Evolutionary conservation across 2,329 filamentous ascomycete genomes (phyloP).

Genomic region (Apiospora marii): DNA sequence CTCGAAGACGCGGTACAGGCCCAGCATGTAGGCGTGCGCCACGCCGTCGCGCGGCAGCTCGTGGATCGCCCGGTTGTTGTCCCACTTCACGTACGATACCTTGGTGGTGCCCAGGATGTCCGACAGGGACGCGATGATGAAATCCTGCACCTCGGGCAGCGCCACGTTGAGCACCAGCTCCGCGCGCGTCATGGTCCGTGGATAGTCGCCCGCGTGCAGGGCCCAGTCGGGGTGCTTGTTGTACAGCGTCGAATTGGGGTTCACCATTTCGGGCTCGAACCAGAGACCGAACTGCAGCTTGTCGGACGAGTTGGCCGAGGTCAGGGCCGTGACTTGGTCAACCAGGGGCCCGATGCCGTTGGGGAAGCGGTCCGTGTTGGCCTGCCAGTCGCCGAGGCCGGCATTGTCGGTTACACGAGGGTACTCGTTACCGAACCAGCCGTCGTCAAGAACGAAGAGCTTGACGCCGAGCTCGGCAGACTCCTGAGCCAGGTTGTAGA

Average conservation of each 20-base stretch:
- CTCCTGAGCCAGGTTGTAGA: conserved; percentile 63
- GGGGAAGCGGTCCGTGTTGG: conserved; percentile 66
- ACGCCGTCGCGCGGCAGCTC: conserved; percentile 62
- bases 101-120: conserved; percentile 60
- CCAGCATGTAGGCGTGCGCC: conserved; percentile 68
- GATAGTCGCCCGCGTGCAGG: conserved; percentile 63
- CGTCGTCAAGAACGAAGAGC: conserved; percentile 71
- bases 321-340: conserved; percentile 46
- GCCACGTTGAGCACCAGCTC: conserved; percentile 70
- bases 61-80: conserved; percentile 71
- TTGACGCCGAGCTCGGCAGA: conserved; percentile 66
- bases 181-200: conserved; percentile 61
- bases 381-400: conserved; percentile 70
- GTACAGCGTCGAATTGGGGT: conserved; percentile 68
- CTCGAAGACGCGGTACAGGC: conserved; percentile 69
- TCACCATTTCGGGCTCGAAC: conserved; percentile 75
- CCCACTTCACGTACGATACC: conserved; percentile 72
- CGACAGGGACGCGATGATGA: conserved; percentile 64
- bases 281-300: conserved; percentile 69
- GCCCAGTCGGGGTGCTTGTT: conserved; percentile 70
- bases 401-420: conserved; percentile 64
- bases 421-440: conserved; percentile 71
- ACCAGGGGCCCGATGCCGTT: conserved; percentile 62
- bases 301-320: conserved; percentile 49
- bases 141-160: conserved; percentile 68